Percentiles rank a stretch among this genome's conserved stretches.
These are phyloP conservation scores for Puya raimondii DNA, from an alignment of 176 grass and related monocot genomes.

Conservation along the genomic window DNA sequence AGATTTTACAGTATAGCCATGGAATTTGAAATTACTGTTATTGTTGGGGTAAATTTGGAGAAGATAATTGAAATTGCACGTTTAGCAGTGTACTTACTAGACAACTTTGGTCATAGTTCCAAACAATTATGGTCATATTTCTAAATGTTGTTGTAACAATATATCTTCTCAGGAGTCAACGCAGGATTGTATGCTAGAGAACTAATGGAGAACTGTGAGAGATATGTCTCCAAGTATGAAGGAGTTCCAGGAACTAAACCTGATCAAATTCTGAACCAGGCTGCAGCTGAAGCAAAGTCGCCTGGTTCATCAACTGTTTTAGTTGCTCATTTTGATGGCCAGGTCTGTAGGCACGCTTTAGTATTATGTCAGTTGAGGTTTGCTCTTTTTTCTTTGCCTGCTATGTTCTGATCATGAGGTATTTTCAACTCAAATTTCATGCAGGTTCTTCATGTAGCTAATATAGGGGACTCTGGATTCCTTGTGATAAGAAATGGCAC, in stretches of 20 bases:
- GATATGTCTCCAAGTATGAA: conserved; percentile 28
- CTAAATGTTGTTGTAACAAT: conserved; percentile 13
- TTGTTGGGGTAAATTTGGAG: no score
- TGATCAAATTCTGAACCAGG: conserved; percentile 52
- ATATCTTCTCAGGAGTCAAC: conserved; percentile 60
- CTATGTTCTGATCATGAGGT: no score
- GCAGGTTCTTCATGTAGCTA: conserved; percentile 72
- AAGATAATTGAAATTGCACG: no score
- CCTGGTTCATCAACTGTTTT: conserved; percentile 96
- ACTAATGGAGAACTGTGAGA: conserved; percentile 61
- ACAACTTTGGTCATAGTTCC: neutral
- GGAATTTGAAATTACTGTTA: no score
- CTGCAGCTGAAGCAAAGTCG: conserved; percentile 51
- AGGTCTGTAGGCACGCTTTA: conserved; percentile 26
- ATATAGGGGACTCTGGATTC: conserved; percentile 94
- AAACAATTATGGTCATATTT: neutral
- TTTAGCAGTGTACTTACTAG: neutral
- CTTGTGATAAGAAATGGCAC: conserved; percentile 74
- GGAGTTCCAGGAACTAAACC: conserved; percentile 40
- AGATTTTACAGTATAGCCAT: no score
- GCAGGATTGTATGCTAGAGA: conserved; percentile 89
- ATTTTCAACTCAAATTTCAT: neutral
- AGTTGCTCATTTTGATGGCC: conserved; percentile 81
- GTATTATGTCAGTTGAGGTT: no score
- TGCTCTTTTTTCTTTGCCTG: no score